Conservation (phyloP, 306 rosid species). For the Dryas drummondii region DNA sequence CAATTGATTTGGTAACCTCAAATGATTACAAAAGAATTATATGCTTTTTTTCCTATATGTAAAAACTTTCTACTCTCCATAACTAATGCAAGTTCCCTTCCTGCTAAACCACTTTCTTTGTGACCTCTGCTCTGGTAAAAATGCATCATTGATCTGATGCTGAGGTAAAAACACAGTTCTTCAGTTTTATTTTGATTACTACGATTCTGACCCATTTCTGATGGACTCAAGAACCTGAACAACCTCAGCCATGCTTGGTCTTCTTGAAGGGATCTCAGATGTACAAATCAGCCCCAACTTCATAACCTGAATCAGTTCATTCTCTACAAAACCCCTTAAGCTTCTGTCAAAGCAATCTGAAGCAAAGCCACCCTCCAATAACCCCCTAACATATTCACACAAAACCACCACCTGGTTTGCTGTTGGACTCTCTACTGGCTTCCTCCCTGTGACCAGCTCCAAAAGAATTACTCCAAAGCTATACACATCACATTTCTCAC, state of each 20-base stretch:
- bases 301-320: conserved; percentile 89
- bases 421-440: conserved; percentile 92
- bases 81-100: conserved; percentile 23
- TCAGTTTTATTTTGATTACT: conserved; percentile 21
- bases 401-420: conserved; percentile 73
- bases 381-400: conserved; percentile 82
- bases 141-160: conserved; percentile 26
- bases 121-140: conserved; percentile 21
- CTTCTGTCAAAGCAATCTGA: conserved; percentile 82
- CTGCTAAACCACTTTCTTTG: conserved; percentile 18
- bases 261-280: conserved; percentile 77
- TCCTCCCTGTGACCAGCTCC: conserved; percentile 95
- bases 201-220: conserved; percentile 71
- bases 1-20: conserved; percentile 37
- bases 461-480: conserved; percentile 92
- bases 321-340: conserved; percentile 74
- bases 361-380: conserved; percentile 75
- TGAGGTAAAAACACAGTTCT: conserved; percentile 11
- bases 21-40: conserved; percentile 58
- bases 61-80: conserved; percentile 25
- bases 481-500: conserved; percentile 93
- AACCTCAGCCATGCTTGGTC: conserved; percentile 98
- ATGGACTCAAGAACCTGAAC: conserved; percentile 97
- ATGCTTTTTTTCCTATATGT: conserved; percentile 27
- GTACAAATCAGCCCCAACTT: conserved; percentile 86